Evolutionary conservation across 805 yeast genomes (phyloP).

Genomic region (Candida schatavii): DNA sequence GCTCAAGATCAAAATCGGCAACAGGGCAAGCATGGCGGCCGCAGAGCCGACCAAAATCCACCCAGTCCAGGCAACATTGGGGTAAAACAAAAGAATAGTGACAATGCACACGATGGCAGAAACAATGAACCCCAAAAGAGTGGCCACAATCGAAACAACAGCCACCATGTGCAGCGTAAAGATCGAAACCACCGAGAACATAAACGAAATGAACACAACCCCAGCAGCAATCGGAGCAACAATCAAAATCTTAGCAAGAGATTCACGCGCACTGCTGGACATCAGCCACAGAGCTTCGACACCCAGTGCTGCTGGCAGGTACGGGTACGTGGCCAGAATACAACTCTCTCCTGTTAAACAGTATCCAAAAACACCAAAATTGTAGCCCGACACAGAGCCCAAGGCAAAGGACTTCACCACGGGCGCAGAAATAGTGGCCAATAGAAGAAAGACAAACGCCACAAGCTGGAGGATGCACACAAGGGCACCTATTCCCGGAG

Average conservation of each 20-base stretch:
- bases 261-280: conserved; percentile 43
- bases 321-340: conserved; percentile 44
- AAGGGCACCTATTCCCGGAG: conserved; percentile 37
- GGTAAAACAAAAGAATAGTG: conserved; percentile 56
- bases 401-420: conserved; percentile 47
- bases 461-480: conserved; percentile 43
- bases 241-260: conserved; percentile 53
- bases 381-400: conserved; percentile 43
- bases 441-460: conserved; percentile 59
- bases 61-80: conserved; percentile 66
- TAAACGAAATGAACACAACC: conserved; percentile 42
- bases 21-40: conserved; percentile 48
- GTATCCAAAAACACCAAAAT: conserved; percentile 68
- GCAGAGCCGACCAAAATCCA: conserved; percentile 73
- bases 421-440: conserved; percentile 64
- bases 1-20: conserved; percentile 45
- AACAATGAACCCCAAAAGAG: conserved; percentile 50
- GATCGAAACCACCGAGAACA: conserved; percentile 23
- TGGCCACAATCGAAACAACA: conserved; percentile 42
- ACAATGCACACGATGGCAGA: conserved; percentile 56
- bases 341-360: conserved; percentile 44
- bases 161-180: conserved; percentile 20
- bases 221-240: conserved; percentile 69
- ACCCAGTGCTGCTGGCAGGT: conserved; percentile 30
- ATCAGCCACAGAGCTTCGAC: conserved; percentile 46